These are phyloP conservation scores for Sclerotinia nivalis DNA, from an alignment of 2,329 filamentous ascomycete species.

Conservation along the genomic window DNA sequence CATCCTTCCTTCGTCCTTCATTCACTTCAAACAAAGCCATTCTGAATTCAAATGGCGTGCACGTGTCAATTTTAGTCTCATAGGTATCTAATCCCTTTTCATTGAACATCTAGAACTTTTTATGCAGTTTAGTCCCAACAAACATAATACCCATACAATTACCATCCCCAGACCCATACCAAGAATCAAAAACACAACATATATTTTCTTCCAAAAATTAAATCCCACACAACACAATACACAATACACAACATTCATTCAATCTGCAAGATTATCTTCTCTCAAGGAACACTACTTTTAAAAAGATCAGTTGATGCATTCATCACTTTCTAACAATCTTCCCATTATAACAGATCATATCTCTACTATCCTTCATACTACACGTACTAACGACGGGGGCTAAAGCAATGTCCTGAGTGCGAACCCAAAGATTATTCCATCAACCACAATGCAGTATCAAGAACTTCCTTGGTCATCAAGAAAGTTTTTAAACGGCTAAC, in stretches of 20 bases:
- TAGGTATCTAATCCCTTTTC: slow-evolving; percentile 2
- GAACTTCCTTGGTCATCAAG: slow-evolving; percentile 36
- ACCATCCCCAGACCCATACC: neutral
- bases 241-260: neutral
- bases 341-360: slow-evolving; percentile 9
- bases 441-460: slow-evolving; percentile 42
- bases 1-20: neutral
- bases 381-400: slow-evolving; percentile 32
- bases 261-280: slow-evolving; percentile 24
- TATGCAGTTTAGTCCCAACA: neutral
- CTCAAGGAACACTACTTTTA: slow-evolving; percentile 21
- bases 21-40: neutral
- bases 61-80: slow-evolving; percentile 1
- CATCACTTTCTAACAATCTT: slow-evolving; percentile 7
- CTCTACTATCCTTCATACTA: slow-evolving; percentile 25
- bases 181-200: slow-evolving; percentile 10
- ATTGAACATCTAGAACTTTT: slow-evolving; percentile 12
- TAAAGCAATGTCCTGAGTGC: slow-evolving; percentile 39
- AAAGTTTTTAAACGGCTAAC: slow-evolving; percentile 42
- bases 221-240: neutral
- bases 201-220: neutral
- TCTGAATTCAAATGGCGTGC: neutral
- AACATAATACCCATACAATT: neutral
- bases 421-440: slow-evolving; percentile 25
- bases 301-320: slow-evolving; percentile 24